Evolutionary conservation across 192 early-diverging fungal species (phyloP), one percentile per base, ranked within the genome.

Genomic region (Funneliformis geosporum): DNA sequence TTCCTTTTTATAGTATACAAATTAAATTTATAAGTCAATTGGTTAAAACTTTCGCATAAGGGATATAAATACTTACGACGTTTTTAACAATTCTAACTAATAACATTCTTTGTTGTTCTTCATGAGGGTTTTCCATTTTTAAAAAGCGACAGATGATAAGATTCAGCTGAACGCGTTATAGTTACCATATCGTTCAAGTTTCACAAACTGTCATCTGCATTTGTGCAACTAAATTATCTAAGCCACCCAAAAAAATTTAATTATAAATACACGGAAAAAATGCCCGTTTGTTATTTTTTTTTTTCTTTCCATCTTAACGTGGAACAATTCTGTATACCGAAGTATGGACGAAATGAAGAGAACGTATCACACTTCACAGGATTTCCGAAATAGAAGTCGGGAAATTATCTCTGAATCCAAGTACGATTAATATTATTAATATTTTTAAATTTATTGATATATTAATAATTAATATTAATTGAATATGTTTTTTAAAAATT

Each of bases 71-170:
- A 80, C 82, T 80, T 77, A 81, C 85, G 61, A 84, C 80, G 42
- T 85, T 84, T 27, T 74, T 59, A 11, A 84, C 80, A 46, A 86
- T 85, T 70, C 85, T 73, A 60, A 67, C 75, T 40, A 86, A 76
- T 44, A 86, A 70, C 9, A 77, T 77, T 64, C 75, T 81, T 68
- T 86, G 85, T 59, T 84, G 83, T 67, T 86, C 80, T 62, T 86
- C 85, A 42, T 86, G 81, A 38, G 85, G 85, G 70, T 86, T 75
- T 62, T 43, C 74, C 5, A 75, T 40, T 16, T 33, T 33, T 33
- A 33, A 33, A 33, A 33, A 33, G 33, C 33, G 33, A 33, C 33
- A 33, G 33, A 2, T 33, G 33, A 33, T 33, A n/a, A n/a, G n/a
- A n/a, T n/a, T n/a, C n/a, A n/a, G n/a, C 33, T 33, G 33, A 33